Evolutionary conservation across 2,329 filamentous ascomycete genomes (phyloP), one percentile per base, ranked within the genome.

Genomic region (Arthroderma sp.): DNA sequence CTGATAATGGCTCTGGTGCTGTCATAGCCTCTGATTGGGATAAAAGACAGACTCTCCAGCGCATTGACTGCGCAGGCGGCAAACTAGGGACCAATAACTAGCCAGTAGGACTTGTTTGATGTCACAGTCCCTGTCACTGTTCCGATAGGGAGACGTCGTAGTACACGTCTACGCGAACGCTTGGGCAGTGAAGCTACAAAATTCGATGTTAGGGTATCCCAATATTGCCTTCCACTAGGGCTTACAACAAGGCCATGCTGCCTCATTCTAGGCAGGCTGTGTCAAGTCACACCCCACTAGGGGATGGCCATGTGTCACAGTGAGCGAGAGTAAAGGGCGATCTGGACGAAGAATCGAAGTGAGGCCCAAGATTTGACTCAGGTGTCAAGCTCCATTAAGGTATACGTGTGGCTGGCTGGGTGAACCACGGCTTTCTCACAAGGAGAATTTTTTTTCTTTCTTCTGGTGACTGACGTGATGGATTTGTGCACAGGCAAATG

Each of bases 271-370:
- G 39, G 7, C 17, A 43, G 39, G 21, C 5, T 15, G 9, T 23
- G 7, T 28, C 21, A 4, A 47, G 41, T 21, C 21, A 4, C 13
- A 37, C 35, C n/a, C 49, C 49, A 52, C 49, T 52, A 11, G 17
- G 49, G 49, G 19, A 35, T 17, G 49, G 49, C 25, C 49, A 37
- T 52, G 49, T 52, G 49, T 52, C 49, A 52, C 28, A 19, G 49
- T 17, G 28, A 52, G 49, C 6, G 38, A 41, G 38, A 9, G 38
- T 4, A 19, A 25, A 4, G 41, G 1, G 33, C 23, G 25, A 5
- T 33, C 8, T 3, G 7, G 15, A 23, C 13, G 25, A 35, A 35
- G 28, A 33, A 4, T 35, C 28, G 17, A 11, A 25, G 23, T 44
- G 23, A 47, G 19, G 41, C 17, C 19, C 17, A 15, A 23, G 21